A percentile compares a stretch with the other conserved stretches of the same genome.
Evolutionary conservation across 495 filamentous ascomycete species (phyloP).

Genomic region (Penicillium coffeae): DNA sequence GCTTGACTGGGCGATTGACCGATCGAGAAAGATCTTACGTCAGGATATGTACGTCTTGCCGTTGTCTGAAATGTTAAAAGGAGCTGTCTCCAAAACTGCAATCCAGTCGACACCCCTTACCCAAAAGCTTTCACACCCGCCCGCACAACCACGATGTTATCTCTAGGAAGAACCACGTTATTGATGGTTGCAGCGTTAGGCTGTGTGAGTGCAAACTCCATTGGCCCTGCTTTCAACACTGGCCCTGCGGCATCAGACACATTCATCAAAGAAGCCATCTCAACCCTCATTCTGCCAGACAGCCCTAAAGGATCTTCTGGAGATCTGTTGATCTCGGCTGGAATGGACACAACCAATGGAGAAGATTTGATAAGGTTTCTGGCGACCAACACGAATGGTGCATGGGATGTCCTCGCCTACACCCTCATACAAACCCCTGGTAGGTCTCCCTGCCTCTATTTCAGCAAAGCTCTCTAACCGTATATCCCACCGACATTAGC

Average conservation of each 20-base stretch:
- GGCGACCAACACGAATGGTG: not conserved
- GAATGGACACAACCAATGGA: not conserved
- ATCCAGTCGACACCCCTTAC: no score
- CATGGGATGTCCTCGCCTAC: not conserved
- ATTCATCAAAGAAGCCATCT: not conserved
- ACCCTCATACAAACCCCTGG: not conserved
- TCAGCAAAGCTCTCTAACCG: not conserved
- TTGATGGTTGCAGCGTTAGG: not conserved
- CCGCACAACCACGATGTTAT: no score
- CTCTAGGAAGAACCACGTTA: no score
- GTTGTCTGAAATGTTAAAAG: no score
- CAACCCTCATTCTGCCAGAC: not conserved
- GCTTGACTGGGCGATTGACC: no score
- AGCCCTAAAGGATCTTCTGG: not conserved
- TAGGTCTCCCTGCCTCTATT: not conserved
- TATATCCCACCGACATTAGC: not conserved
- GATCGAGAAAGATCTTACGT: no score
- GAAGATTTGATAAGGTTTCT: not conserved
- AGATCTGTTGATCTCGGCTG: not conserved
- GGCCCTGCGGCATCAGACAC: not conserved
- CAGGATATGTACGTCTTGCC: no score
- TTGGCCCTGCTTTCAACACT: not conserved
- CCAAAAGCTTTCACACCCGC: no score
- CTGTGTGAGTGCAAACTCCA: not conserved
- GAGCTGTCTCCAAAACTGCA: no score